Evolutionary conservation across 257 asterid species (phyloP), one percentile per base, ranked within the genome.

Genomic region (Marsdenia floribunda): DNA sequence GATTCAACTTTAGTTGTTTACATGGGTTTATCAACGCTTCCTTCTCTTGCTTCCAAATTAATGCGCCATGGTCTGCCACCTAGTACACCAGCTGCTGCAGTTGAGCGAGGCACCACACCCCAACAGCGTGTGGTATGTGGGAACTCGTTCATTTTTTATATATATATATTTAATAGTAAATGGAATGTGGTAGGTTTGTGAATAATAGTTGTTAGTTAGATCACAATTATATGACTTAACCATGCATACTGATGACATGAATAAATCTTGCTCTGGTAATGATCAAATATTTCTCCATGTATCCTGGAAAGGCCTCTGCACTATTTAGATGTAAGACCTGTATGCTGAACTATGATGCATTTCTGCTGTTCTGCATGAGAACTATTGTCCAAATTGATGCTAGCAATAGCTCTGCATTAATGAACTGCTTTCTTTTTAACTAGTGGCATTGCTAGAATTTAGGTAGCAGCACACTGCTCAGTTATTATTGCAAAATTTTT

Each of bases 91-190:
- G 90, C 98, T 76, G 98, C 83, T 72, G 99, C 98, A 52, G 85
- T 95, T 70, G 98, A 95, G 77, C 92, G 97, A 33, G 99, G 99
- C 77, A 95, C 99, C 19, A 92, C 99, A 65, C 98, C 96, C 58
- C 98, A 92, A 74, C 99, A 95, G 72, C 96, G 96, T 76, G 70
- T 81, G 72, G 97, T 86, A 75, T 61, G 80, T 68, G 19, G 19
- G n/a, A 66, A 38, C 57, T 71, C 72, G 5, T 72, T 59, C 9
- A 24, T 40, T 60, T 70, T 40, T 60, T 70, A 52, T 49, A 10
- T 49, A 49, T 49, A 29, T 29, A 29, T 49, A 49, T 49, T 49
- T 11, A 11, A 49, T 47, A 29, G 33, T 29, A 29, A 0, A 29
- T 29, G 33, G 12, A 16, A 68, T 16, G 33, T 6, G 26, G 63